phyloP scores from a whole-genome alignment of 2,329 filamentous ascomycete species.

The Xylaria digitata region DNA sequence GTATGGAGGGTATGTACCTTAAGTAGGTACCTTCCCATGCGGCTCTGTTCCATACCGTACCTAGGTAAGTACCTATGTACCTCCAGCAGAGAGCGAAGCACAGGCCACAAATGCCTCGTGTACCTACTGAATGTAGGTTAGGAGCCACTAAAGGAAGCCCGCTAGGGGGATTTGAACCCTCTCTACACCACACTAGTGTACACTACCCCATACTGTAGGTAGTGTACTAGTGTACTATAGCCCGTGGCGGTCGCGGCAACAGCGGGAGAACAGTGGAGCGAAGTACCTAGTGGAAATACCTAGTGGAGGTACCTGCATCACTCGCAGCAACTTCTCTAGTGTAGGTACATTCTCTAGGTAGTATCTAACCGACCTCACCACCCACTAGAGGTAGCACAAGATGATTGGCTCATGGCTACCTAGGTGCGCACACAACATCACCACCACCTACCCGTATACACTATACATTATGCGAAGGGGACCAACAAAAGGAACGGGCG shows the following conservation, averaged over 20 bases:
- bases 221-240: no score
- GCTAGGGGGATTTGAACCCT: not conserved
- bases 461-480: no score
- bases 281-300: not conserved
- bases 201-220: not conserved
- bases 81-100: not conserved
- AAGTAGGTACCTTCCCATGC: constrained; percentile 19
- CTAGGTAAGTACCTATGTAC: no score
- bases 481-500: no score
- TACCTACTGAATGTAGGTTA: not conserved
- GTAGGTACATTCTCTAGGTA: not conserved
- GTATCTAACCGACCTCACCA: constrained; percentile 4
- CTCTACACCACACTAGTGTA: constrained; percentile 3
- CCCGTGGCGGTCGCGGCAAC: constrained; percentile 20
- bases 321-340: not conserved
- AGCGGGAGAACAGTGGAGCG: constrained; percentile 4
- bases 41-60: constrained; percentile 22
- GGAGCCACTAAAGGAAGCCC: not conserved
- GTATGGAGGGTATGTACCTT: not conserved
- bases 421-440: constrained; percentile 7
- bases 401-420: constrained; percentile 20
- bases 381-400: not conserved
- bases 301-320: constrained; percentile 3
- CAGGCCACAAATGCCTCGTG: constrained; percentile 5
- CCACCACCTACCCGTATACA: not conserved